Base-by-base conservation (phyloP, 208 protist species). In the Balamuthia mandrillaris region DNA sequence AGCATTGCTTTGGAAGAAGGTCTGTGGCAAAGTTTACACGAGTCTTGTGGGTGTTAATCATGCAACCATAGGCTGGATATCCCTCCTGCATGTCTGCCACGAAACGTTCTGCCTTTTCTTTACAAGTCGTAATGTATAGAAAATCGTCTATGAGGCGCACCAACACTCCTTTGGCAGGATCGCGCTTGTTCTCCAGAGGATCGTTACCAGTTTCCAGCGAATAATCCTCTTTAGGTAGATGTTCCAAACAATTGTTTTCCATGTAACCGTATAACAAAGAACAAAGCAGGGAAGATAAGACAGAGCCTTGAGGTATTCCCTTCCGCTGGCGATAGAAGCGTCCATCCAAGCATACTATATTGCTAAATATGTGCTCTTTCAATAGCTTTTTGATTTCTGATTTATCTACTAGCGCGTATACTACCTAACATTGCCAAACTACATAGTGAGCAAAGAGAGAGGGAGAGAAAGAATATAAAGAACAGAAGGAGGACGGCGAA, bases 191-290 rank as follows among this genome's bases (percentile, higher is more conserved):
- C 24, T 16, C 41, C 10, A 74, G 1, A 31, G 7, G 37, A 24
- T 31, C 29, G 5, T 60, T 60, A 60, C 24, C 3, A 60, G 3
- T 60, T 60, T n/a, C 52, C 5, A 1, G 52, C 52, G 29, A 60
- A 4, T 31, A 60, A 1, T 60, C 24, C 1, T 60, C 24, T 60
- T 1, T n/a, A n/a, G n/a, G n/a, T n/a, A 84, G 27, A 35, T 84
- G 56, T 47, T 84, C 68, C 44, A 84, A 84, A 58, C 77, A 84
- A n/a, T 35, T 49, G 77, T 63, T 84, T 42, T 84, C 77, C 54
- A 84, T n/a, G n/a, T 84, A 39, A 18, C 77, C 77, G 33, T 70
- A 84, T 12, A 84, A 51, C 21, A 84, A 42, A 10, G 56, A 70
- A 33, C 77, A 84, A 18, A 84, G 54, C 0, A 84, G 56, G 9